Evolutionary conservation across 306 rosid genomes (phyloP).

Genomic region (Hippophae rhamnoides): DNA sequence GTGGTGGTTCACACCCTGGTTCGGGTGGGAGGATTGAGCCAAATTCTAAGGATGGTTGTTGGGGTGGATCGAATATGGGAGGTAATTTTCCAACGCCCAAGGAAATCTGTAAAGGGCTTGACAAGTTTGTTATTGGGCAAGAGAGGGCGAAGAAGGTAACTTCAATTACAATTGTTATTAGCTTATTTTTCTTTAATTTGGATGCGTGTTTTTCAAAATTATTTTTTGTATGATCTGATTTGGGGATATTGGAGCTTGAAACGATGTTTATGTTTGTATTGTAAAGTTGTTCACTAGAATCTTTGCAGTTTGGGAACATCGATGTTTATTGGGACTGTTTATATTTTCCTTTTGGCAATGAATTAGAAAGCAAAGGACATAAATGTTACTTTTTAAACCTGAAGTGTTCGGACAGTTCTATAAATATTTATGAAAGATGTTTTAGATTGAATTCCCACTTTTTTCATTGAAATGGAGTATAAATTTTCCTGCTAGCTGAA

Average conservation of each 20-base stretch:
- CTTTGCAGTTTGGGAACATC: too few relatives aligned
- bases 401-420: neutral
- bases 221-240: neutral
- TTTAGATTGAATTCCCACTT: neutral
- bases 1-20: constrained; percentile 41
- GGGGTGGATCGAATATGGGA: constrained; percentile 92
- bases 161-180: neutral
- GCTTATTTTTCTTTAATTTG: neutral
- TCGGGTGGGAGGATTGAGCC: constrained; percentile 50
- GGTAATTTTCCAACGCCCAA: constrained; percentile 81
- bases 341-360: too few relatives aligned
- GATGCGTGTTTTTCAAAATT: neutral
- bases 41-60: constrained; percentile 48
- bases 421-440: neutral
- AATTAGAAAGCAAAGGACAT: neutral
- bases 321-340: too few relatives aligned
- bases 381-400: neutral
- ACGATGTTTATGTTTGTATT: neutral
- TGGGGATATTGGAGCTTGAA: neutral
- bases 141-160: constrained; percentile 84
- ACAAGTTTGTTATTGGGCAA: constrained; percentile 92
- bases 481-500: too few relatives aligned
- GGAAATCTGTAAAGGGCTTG: constrained; percentile 85
- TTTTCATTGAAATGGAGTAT: too few relatives aligned
- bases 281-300: too few relatives aligned